These are phyloP conservation scores for Xylariaceae sp. DNA, from an alignment of 2,329 filamentous ascomycete genomes.

Conservation along the genomic window DNA sequence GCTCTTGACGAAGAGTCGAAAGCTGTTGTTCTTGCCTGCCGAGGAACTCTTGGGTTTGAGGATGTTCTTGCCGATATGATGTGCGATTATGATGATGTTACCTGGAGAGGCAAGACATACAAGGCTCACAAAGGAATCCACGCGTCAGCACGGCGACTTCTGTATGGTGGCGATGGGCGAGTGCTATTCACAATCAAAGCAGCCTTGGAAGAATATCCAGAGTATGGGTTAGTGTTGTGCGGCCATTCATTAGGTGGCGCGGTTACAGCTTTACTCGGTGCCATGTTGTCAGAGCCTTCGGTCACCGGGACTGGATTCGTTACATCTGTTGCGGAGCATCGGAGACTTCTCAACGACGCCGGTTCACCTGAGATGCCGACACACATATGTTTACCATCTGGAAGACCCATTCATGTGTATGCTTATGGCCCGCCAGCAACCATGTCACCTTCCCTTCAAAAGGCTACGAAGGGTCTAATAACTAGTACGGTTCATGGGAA, in stretches of 20 bases:
- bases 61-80: constrained; percentile 77
- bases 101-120: constrained; percentile 69
- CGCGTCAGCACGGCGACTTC: constrained; percentile 70
- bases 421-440: constrained; percentile 78
- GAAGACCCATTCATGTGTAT: constrained; percentile 78
- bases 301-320: constrained; percentile 64
- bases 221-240: constrained; percentile 73
- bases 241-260: constrained; percentile 74
- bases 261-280: constrained; percentile 72
- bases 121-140: constrained; percentile 79
- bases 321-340: constrained; percentile 60
- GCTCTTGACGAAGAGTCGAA: constrained; percentile 74
- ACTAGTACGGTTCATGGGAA: constrained; percentile 76
- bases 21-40: constrained; percentile 74
- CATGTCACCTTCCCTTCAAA: constrained; percentile 72
- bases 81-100: constrained; percentile 72
- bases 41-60: constrained; percentile 76
- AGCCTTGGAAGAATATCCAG: constrained; percentile 69
- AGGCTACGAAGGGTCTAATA: constrained; percentile 74
- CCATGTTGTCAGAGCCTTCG: constrained; percentile 72
- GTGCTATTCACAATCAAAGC: constrained; percentile 71
- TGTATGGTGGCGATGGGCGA: constrained; percentile 71
- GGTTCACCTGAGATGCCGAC: constrained; percentile 22
- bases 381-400: constrained; percentile 64
- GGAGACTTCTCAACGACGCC: constrained; percentile 47